A percentile compares a stretch with the other conserved stretches of the same genome.
These are phyloP conservation scores for Fallopia convolvulus DNA, from an alignment of 148 eudicot species.

Conservation along the genomic window DNA sequence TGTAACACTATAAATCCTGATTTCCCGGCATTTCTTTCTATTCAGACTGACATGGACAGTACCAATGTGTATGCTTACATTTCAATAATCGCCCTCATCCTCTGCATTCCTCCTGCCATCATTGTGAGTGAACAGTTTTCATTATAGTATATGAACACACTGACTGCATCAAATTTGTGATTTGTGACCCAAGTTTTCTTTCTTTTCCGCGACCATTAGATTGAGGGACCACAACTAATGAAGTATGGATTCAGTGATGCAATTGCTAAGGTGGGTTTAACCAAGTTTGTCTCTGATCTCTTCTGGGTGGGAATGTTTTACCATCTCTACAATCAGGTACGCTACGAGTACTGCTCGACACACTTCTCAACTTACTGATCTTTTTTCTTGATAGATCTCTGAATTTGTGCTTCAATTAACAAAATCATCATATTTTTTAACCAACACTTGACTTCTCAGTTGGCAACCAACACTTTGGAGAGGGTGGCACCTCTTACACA, in stretches of 20 bases:
- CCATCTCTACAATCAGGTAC: constrained; percentile 97
- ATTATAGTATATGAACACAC: background rate
- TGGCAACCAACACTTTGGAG: constrained; percentile 97
- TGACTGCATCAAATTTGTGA: background rate
- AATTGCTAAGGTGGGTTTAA: constrained; percentile 87
- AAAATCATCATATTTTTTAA: background rate
- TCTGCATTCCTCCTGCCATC: constrained; percentile 90
- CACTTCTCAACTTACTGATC: background rate
- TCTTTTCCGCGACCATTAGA: constrained; percentile 21
- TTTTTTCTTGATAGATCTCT: background rate
- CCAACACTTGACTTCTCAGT: constrained; percentile 40
- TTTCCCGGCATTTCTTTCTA: constrained; percentile 7
- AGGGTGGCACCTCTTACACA: constrained; percentile 99
- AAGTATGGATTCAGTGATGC: constrained; percentile 78
- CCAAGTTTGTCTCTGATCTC: constrained; percentile 79
- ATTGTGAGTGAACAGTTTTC: constrained; percentile 47
- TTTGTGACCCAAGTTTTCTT: background rate
- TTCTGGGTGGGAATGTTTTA: constrained; percentile 99
- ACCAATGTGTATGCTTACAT: constrained; percentile 96
- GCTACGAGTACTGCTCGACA: background rate
- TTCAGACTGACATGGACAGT: constrained; percentile 99
- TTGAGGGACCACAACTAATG: constrained; percentile 83
- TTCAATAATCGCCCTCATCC: constrained; percentile 82
- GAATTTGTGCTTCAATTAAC: background rate
- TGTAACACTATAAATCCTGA: background rate